phyloP scores from a whole-genome alignment of 2,329 filamentous ascomycete genomes.

The Colletotrichum lini region DNA sequence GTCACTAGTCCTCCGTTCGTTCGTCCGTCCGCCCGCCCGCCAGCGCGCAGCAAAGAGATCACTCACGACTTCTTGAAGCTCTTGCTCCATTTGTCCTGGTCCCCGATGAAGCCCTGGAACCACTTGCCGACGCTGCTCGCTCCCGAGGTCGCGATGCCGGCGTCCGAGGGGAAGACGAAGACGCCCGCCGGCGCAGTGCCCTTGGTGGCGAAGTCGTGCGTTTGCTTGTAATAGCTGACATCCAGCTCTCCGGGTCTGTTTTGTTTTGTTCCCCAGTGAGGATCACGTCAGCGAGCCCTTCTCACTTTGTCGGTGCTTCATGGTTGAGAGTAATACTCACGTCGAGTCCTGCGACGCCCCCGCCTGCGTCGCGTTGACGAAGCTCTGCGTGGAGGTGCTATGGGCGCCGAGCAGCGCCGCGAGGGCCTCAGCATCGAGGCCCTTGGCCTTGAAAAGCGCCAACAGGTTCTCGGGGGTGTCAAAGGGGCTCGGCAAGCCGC shows the following conservation, averaged over 20 bases:
- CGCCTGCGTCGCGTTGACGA: conserved; percentile 56
- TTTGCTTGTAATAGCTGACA: conserved; percentile 63
- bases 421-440: conserved; percentile 63
- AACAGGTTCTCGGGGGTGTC: conserved; percentile 61
- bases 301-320: neutral
- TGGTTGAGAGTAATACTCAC: conserved; percentile 1
- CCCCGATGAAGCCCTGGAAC: conserved; percentile 56
- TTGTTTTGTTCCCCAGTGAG: neutral
- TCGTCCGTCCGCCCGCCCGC: conserved; percentile 57
- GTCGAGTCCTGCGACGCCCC: conserved; percentile 67
- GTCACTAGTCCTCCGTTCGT: neutral
- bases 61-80: conserved; percentile 28
- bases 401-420: conserved; percentile 70
- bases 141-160: conserved; percentile 54
- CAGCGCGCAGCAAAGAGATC: conserved; percentile 59
- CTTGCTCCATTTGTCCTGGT: conserved; percentile 48
- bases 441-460: conserved; percentile 65
- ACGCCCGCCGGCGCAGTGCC: conserved; percentile 52
- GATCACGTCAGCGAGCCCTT: neutral
- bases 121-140: conserved; percentile 53
- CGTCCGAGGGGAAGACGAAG: conserved; percentile 59
- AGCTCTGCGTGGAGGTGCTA: conserved; percentile 63
- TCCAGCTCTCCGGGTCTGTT: conserved; percentile 64
- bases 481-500: conserved; percentile 59
- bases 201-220: conserved; percentile 51